Base-by-base conservation (phyloP, 2,329 filamentous ascomycete genomes). In the Sclerotiophoma versabilis region DNA sequence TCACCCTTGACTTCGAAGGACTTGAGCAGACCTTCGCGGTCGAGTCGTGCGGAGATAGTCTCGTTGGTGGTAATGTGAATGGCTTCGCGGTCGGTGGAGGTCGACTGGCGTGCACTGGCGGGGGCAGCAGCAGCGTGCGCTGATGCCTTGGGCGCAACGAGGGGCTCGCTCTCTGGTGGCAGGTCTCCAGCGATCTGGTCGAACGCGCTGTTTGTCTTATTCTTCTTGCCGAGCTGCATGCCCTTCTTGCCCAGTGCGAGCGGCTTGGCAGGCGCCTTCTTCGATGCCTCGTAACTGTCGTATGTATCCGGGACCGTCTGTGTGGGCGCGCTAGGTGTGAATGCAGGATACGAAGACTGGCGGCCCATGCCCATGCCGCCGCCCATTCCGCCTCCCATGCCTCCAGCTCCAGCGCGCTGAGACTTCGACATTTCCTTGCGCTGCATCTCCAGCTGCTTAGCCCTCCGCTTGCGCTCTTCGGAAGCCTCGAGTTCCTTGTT, bases 201-300 rank as follows among this genome's bases (percentile, higher is more conserved):
- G 74, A 96, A 98, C 83, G 98, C 96, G 75, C 96, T 93, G 25
- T 90, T 96, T 19, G 91, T 93, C 82, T 98, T 98, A 57, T 91
- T 96, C 81, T 99, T 99, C 83, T 98, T 98, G 77, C 95, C 95
- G 52, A 99, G 83, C 77, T 98, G 93, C 96, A 99, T 99, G 65
- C 95, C 95, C 82, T 99, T 99, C 68, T 92, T 92, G 79, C 96
- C 92, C 55, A 88, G 85, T 44, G 90, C 85, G 69, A 85, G 73
- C 85, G 95, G 96, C 79, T 87, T 86, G 72, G 86, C 89, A 1
- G 87, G 81, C 79, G 88, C 81, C 80, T 96, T 96, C 81, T 96
- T 97, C 86, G 97, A 98, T 77, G 96, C 95, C 77, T 96, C 93
- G 75, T 99, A 99, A 27, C 87, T 89, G 76, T 98, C 93, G 79